These are phyloP conservation scores for Grammothele lineata DNA, from an alignment of 768 basidiomycete species.

Conservation along the genomic window DNA sequence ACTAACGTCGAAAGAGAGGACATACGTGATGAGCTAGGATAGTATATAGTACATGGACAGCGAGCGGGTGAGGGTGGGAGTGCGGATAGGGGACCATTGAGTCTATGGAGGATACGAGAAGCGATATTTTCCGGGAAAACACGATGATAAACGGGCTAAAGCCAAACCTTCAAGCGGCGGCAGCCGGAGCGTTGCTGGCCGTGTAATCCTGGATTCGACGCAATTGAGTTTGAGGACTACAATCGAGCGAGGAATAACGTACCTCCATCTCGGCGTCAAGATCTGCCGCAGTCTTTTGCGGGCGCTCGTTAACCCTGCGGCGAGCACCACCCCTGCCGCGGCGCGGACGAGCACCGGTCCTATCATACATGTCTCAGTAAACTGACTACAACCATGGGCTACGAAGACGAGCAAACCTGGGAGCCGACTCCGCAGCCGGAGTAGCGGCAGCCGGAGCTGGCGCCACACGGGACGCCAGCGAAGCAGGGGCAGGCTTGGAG, in stretches of 20 bases:
- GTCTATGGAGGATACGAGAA: not conserved
- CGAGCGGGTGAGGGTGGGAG: not conserved
- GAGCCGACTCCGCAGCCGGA: constrained; percentile 25
- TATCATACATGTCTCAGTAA: too few species aligned
- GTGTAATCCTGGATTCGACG: constrained; percentile 15
- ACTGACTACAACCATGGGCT: too few species aligned
- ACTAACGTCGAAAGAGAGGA: not conserved
- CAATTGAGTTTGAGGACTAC: not conserved
- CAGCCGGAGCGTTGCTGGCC: constrained; percentile 14
- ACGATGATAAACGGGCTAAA: not conserved
- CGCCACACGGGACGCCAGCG: constrained; percentile 82
- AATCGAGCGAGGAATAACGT: constrained; percentile 17
- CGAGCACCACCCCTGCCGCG: constrained; percentile 17
- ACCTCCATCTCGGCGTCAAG: constrained; percentile 99
- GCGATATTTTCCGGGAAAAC: not conserved
- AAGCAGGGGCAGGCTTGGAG: constrained; percentile 54
- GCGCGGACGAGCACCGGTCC: constrained; percentile 38
- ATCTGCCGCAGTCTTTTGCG: constrained; percentile 80
- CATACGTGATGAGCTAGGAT: constrained; percentile 12
- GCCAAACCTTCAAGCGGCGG: not conserved
- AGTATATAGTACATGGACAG: constrained; percentile 14
- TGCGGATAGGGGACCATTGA: not conserved
- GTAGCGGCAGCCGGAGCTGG: constrained; percentile 46
- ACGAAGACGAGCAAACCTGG: constrained; percentile 18
- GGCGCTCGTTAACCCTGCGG: constrained; percentile 42